Evolutionary conservation across 2,329 filamentous ascomycete genomes (phyloP).

Genomic region (Paramyrothecium sp.): DNA sequence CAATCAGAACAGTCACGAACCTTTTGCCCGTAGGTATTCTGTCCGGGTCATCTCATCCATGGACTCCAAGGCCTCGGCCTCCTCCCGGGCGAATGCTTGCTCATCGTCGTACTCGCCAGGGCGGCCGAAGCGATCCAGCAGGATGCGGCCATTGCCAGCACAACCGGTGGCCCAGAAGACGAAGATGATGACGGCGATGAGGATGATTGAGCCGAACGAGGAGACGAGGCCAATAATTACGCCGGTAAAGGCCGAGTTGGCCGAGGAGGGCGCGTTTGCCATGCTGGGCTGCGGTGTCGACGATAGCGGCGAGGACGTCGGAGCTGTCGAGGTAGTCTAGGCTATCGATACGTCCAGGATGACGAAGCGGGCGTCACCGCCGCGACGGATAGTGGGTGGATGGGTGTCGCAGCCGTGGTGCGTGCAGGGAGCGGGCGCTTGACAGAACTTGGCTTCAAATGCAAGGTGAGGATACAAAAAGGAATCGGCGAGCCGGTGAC

Average conservation of each 20-base stretch:
- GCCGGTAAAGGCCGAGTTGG: conserved; percentile 59
- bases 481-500: conserved; percentile 9
- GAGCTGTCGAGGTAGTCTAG: not conserved
- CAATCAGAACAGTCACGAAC: conserved; percentile 50
- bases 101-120: conserved; percentile 98
- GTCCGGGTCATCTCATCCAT: conserved; percentile 93
- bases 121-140: conserved; percentile 87
- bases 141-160: conserved; percentile 81
- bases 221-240: conserved; percentile 94
- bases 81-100: conserved; percentile 88
- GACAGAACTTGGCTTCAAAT: too few species aligned
- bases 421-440: not conserved
- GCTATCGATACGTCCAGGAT: not conserved
- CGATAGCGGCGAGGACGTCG: not conserved
- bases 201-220: conserved; percentile 85
- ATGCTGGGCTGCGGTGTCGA: conserved; percentile 20
- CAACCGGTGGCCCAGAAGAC: conserved; percentile 75
- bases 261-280: conserved; percentile 23
- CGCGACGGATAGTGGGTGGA: not conserved
- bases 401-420: not conserved
- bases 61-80: conserved; percentile 88
- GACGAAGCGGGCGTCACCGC: conserved; percentile 2
- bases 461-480: conserved; percentile 4
- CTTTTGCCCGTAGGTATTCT: conserved; percentile 93
- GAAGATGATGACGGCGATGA: conserved; percentile 84